phyloP scores from a whole-genome alignment of 2,329 filamentous ascomycete species.

The Zymoseptoria tritici region DNA sequence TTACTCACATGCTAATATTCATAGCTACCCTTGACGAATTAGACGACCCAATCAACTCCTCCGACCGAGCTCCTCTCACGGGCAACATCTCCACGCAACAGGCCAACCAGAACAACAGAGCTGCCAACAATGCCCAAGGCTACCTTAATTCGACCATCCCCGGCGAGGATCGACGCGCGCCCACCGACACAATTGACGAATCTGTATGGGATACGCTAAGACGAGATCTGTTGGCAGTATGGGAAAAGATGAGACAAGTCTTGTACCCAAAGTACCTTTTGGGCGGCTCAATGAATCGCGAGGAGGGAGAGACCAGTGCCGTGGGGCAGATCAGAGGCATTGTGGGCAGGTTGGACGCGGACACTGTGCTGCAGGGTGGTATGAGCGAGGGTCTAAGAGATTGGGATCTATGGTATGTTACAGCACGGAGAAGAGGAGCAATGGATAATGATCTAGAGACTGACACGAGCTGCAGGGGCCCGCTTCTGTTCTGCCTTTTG shows the following conservation, averaged over 20 bases:
- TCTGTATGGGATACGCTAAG: conserved; percentile 95
- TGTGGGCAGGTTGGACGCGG: conserved; percentile 59
- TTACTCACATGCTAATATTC: not conserved
- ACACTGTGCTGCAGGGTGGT: conserved; percentile 56
- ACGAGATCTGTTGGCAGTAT: conserved; percentile 83
- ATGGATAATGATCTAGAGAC: conserved; percentile 3
- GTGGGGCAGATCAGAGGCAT: conserved; percentile 46
- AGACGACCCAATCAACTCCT: conserved; percentile 45
- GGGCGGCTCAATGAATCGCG: conserved; percentile 52
- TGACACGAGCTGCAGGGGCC: conserved; percentile 56
- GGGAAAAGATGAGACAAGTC: conserved; percentile 97
- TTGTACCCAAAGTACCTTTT: conserved; percentile 93
- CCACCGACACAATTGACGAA: conserved; percentile 93
- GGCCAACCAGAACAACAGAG: conserved; percentile 47
- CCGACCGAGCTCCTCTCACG: conserved; percentile 70
- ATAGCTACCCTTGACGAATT: conserved; percentile 83
- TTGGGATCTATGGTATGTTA: conserved; percentile 80
- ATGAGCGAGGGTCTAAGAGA: conserved; percentile 89
- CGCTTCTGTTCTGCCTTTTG: conserved; percentile 85
- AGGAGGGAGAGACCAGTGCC: conserved; percentile 37
- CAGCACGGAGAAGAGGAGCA: not conserved
- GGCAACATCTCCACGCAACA: conserved; percentile 62
- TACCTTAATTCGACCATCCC: conserved; percentile 85
- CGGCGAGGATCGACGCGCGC: conserved; percentile 84
- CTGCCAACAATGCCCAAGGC: conserved; percentile 57